phyloP scores from a whole-genome alignment of 140 eudicot species.

The Oenanthe javanica region DNA sequence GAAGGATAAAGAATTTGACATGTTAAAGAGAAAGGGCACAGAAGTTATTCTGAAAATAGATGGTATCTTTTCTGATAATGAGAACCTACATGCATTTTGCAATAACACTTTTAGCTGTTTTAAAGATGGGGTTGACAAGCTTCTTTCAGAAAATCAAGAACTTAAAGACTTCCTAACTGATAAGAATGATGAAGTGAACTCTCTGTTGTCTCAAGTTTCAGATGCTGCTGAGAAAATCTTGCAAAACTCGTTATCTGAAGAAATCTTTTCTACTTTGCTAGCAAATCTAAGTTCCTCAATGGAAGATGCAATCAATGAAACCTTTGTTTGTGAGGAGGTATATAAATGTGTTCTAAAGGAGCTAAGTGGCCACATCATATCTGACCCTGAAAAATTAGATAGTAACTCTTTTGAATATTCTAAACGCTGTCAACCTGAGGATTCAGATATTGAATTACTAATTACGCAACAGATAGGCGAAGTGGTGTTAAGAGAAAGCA shows the following conservation, averaged over 20 bases:
- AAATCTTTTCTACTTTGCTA: conserved; percentile 24
- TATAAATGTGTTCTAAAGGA: conserved; percentile 44
- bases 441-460: conserved; percentile 33
- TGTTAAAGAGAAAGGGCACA: conserved; percentile 54
- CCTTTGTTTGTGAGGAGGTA: conserved; percentile 45
- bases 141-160: conserved; percentile 53
- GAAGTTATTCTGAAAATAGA: conserved; percentile 63
- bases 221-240: conserved; percentile 30
- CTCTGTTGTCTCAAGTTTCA: conserved; percentile 38
- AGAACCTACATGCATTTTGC: conserved; percentile 27
- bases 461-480: conserved; percentile 36
- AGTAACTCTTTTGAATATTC: conserved; percentile 19
- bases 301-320: conserved; percentile 47
- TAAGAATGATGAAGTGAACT: conserved; percentile 38
- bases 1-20: conserved; percentile 59
- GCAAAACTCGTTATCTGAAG: conserved; percentile 33
- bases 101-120: conserved; percentile 24
- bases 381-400: conserved; percentile 41
- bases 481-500: conserved; percentile 29
- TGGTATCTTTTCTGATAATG: conserved; percentile 38
- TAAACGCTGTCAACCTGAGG: conserved; percentile 28
- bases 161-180: conserved; percentile 42
- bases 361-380: conserved; percentile 21
- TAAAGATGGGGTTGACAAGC: conserved; percentile 31
- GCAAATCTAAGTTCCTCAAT: conserved; percentile 19